Percentiles rank a stretch among this genome's conserved stretches.
Conservation (phyloP, 495 filamentous ascomycete species). For the Aspergillus incahuasiensis region DNA sequence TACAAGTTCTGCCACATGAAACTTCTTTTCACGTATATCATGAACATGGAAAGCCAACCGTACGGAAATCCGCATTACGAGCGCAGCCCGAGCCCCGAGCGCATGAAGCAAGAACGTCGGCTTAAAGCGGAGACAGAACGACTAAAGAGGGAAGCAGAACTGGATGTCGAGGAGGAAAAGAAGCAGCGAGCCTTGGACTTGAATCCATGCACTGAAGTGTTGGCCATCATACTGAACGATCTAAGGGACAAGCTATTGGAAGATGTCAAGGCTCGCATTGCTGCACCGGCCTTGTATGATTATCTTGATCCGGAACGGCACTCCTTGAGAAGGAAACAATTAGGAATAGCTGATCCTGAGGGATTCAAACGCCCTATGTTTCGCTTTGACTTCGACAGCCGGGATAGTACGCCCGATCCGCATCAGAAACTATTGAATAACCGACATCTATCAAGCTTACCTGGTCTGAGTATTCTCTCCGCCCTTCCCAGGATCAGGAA, state of each 20-base stretch:
- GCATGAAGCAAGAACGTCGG: slow-evolving; percentile 47
- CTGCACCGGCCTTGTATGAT: slow-evolving; percentile 73
- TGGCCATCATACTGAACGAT: slow-evolving; percentile 72
- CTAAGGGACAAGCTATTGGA: slow-evolving; percentile 77
- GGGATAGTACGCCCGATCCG: slow-evolving; percentile 64
- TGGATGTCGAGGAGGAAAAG: slow-evolving; percentile 82
- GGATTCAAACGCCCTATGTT: slow-evolving; percentile 47
- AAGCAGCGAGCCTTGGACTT: slow-evolving; percentile 73
- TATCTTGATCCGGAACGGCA: slow-evolving; percentile 81
- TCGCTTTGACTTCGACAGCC: slow-evolving; percentile 48
- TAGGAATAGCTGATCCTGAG: slow-evolving; percentile 70
- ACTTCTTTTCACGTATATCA: slow-evolving; percentile 82
- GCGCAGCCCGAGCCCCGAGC: slow-evolving; percentile 56
- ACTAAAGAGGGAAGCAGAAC: slow-evolving; percentile 63
- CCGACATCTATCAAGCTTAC: slow-evolving; percentile 30
- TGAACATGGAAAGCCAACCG: slow-evolving; percentile 82
- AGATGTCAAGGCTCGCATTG: slow-evolving; percentile 80
- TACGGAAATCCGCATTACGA: slow-evolving; percentile 65
- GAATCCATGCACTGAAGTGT: slow-evolving; percentile 79
- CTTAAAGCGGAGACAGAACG: slow-evolving; percentile 51
- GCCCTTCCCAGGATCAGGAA: slow-evolving; percentile 67
- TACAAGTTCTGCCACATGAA: slow-evolving; percentile 66
- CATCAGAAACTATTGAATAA: slow-evolving; percentile 32
- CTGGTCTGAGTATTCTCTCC: slow-evolving; percentile 55
- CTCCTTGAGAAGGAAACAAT: slow-evolving; percentile 63